Percentiles rank a stretch among this genome's conserved stretches.
Conservation (phyloP, 352 stramenopile genomes). For the Peronosclerospora sorghi region DNA sequence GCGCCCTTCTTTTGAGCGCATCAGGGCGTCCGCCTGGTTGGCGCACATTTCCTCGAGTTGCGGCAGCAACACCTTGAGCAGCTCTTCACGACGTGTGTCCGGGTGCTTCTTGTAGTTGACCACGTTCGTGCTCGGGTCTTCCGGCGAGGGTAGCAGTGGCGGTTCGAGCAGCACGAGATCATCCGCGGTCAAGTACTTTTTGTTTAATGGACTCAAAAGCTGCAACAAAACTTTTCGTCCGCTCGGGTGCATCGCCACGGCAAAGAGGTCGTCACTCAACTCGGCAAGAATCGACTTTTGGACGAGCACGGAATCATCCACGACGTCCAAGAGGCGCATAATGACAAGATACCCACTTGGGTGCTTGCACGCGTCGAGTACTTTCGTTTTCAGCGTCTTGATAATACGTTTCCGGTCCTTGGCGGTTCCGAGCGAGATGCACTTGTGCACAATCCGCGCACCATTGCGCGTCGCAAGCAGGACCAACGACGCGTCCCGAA, state of each 20-base stretch:
- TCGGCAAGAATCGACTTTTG: conserved; percentile 84
- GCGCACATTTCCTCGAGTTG: conserved; percentile 75
- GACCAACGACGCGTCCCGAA: conserved; percentile 75
- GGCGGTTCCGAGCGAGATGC: conserved; percentile 62
- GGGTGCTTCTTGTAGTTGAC: conserved; percentile 87
- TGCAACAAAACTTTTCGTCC: conserved; percentile 76
- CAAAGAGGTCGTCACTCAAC: conserved; percentile 63
- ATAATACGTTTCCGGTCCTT: conserved; percentile 89
- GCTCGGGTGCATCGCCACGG: conserved; percentile 57
- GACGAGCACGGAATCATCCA: conserved; percentile 86
- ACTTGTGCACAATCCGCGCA: conserved; percentile 80
- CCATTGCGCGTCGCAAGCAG: conserved; percentile 83
- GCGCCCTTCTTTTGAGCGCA: conserved; percentile 73
- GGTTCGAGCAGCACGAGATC: conserved; percentile 62
- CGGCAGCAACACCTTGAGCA: conserved; percentile 64
- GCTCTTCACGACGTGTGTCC: conserved; percentile 54
- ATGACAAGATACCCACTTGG: conserved; percentile 86
- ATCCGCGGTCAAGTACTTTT: conserved; percentile 73
- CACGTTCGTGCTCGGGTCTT: conserved; percentile 43
- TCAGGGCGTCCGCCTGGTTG: conserved; percentile 42
- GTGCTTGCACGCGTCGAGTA: conserved; percentile 82
- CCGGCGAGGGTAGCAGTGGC: conserved; percentile 56
- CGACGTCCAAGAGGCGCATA: conserved; percentile 80
- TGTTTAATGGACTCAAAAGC: conserved; percentile 67
- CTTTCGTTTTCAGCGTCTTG: conserved; percentile 86